Conservation (phyloP, 1,284 basidiomycete genomes). For the Ceratobasidium sp. region DNA sequence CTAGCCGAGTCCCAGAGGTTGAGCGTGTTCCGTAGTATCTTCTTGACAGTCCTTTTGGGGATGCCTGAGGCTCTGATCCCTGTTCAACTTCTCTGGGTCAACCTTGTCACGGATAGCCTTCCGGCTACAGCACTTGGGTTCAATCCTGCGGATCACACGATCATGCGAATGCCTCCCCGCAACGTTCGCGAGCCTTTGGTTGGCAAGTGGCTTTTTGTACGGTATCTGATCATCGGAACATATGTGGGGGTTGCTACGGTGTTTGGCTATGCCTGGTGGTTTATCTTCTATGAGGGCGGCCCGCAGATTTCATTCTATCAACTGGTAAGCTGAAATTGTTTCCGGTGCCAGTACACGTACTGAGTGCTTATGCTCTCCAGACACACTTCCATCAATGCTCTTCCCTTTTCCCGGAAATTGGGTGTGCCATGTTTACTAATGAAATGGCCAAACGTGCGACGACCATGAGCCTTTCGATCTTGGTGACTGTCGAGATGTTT, state of each 20-base stretch:
- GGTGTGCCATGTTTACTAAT: conserved; percentile 93
- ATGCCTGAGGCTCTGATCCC: conserved; percentile 99
- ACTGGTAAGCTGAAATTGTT: conserved; percentile 64
- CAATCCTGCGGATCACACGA: conserved; percentile 94
- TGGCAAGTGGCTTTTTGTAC: conserved; percentile 92
- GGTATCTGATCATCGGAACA: conserved; percentile 90
- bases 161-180: conserved; percentile 93
- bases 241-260: conserved; percentile 97
- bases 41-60: conserved; percentile 93
- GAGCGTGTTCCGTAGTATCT: conserved; percentile 67
- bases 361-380: conserved; percentile 54
- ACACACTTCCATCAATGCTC: conserved; percentile 95
- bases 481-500: conserved; percentile 98
- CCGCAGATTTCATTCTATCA: conserved; percentile 94
- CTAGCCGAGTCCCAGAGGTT: conserved; percentile 23
- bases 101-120: conserved; percentile 93
- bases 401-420: conserved; percentile 81
- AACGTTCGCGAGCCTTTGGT: conserved; percentile 90
- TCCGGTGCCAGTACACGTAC: not conserved
- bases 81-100: conserved; percentile 97
- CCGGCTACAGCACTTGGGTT: conserved; percentile 99
- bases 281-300: conserved; percentile 86
- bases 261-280: conserved; percentile 99
- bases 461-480: conserved; percentile 93
- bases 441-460: conserved; percentile 85